Base-by-base conservation (phyloP, 176 grass and related monocot genomes). In the Avena sativa region DNA sequence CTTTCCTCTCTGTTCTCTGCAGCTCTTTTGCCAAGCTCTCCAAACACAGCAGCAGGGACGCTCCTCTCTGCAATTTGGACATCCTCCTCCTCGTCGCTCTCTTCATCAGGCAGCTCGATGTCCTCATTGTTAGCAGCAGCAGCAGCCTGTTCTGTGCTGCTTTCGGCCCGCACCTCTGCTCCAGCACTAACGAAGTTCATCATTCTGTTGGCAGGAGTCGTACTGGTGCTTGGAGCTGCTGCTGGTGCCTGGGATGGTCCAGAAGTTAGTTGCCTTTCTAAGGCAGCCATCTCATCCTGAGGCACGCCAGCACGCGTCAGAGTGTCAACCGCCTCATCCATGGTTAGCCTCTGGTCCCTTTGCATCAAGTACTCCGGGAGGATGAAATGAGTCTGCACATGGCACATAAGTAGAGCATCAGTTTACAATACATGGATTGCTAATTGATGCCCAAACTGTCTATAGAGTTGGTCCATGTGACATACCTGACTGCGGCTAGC, bases 71-170 rank as follows among this genome's bases (percentile, higher is more conserved):
- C 87, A 69, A 98, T 92, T 87, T 96, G 90, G 32, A 98, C 85
- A 63, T 93, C 89, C 0, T 94, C 92, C 30, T 98, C 97, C 3
- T 99, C 97, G 0, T 93, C 91, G 2, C 95, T 90, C 12, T 94
- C 93, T 16, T 99, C 97, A 5, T 99, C 97, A 0, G 97, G 97
- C 50, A 99, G 90, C 71, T 99, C 94, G 15, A 99, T 99, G 62
- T 99, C 94, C 85, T 99, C 97, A 0, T 69, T 91, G 89, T 96
- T 96, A 55, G 56, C 89, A 66, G 55, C 87, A 71, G 55, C 89
- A 66, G 55, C 87, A 71, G 85, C 78, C 16, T 83, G 62, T 68
- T 86, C 85, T 9, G 59, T 87, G 43, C 78, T 85, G 71, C 81
- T 74, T 61, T 96, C 92, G 5, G 93, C 81, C 67, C 95, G 81